Conservation (phyloP, 805 yeast species). For the Cyberlindnera americana region DNA sequence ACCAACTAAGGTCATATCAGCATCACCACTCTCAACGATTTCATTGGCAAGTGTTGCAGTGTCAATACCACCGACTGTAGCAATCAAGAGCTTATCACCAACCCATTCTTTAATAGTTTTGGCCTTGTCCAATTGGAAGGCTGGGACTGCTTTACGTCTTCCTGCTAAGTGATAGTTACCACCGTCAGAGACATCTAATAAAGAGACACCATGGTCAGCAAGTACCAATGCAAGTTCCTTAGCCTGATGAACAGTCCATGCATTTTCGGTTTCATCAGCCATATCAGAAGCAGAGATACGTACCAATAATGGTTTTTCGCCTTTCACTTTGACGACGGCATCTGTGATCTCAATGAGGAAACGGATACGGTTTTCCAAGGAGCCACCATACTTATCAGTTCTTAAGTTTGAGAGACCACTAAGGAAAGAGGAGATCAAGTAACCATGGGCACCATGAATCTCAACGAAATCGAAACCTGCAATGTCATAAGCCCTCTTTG, state of each 20-base stretch:
- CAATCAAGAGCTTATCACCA: constrained; percentile 40
- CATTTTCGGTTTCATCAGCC: constrained; percentile 16
- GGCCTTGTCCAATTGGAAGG: constrained; percentile 39
- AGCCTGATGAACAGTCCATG: constrained; percentile 20
- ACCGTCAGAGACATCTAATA: constrained; percentile 55
- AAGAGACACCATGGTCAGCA: constrained; percentile 43
- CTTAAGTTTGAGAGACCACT: constrained; percentile 43
- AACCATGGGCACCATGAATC: constrained; percentile 50
- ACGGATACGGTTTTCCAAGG: constrained; percentile 53
- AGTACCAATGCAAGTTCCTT: constrained; percentile 37
- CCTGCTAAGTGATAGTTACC: constrained; percentile 37
- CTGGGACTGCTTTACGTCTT: constrained; percentile 24
- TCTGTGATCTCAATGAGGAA: constrained; percentile 47
- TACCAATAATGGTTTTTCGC: constrained; percentile 41
- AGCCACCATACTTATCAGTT: constrained; percentile 62
- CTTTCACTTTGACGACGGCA: constrained; percentile 49
- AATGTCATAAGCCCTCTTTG: constrained; percentile 44
- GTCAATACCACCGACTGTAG: constrained; percentile 45
- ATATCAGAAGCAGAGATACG: constrained; percentile 22
- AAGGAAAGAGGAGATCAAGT: constrained; percentile 46
- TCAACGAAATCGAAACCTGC: constrained; percentile 28
- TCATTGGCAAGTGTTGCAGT: constrained; percentile 36
- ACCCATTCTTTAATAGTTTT: constrained; percentile 39
- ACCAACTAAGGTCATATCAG: constrained; percentile 49
- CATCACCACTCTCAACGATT: constrained; percentile 38